Percentiles rank a stretch among this genome's conserved stretches.
These are phyloP conservation scores for Populus simonii DNA, from an alignment of 345 rosid genomes.

Conservation along the genomic window DNA sequence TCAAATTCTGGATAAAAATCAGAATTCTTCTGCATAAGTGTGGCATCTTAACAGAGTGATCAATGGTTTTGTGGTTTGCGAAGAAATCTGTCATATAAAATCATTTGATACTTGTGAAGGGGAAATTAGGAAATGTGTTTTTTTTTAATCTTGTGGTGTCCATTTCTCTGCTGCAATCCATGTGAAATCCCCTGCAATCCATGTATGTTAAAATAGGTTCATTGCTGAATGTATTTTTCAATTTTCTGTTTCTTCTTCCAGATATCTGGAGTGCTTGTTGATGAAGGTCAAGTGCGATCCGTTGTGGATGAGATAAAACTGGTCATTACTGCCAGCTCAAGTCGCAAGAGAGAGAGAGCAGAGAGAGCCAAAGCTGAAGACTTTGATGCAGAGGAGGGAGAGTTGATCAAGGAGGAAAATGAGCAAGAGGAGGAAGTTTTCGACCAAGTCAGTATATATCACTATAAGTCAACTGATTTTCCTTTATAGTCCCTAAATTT, in stretches of 20 bases:
- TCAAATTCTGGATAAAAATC: background rate
- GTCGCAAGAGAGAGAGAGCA: conserved; percentile 87
- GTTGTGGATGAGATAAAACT: conserved; percentile 89
- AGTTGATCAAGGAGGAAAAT: conserved; percentile 96
- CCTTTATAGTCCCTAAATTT: background rate
- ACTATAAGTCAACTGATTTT: background rate
- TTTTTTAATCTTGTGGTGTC: background rate
- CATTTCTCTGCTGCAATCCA: background rate
- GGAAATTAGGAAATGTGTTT: background rate
- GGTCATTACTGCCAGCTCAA: conserved; percentile 94
- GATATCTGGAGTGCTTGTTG: conserved; percentile 80
- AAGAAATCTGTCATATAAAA: background rate
- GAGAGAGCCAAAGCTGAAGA: conserved; percentile 96
- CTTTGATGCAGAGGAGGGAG: conserved; percentile 97
- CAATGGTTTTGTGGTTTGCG: background rate
- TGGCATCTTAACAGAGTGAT: background rate
- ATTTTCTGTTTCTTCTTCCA: conserved; percentile 34
- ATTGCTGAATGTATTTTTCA: background rate
- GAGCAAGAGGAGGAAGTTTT: conserved; percentile 99
- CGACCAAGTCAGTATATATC: conserved; percentile 77
- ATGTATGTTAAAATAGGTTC: background rate
- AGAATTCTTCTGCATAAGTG: background rate
- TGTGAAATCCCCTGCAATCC: background rate
- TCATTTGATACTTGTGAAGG: background rate
- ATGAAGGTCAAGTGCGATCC: conserved; percentile 83